A percentile compares a stretch with the other conserved stretches of the same genome.
Conservation (phyloP, 2,329 filamentous ascomycete species). For the Cercospora zeae-maydis region DNA sequence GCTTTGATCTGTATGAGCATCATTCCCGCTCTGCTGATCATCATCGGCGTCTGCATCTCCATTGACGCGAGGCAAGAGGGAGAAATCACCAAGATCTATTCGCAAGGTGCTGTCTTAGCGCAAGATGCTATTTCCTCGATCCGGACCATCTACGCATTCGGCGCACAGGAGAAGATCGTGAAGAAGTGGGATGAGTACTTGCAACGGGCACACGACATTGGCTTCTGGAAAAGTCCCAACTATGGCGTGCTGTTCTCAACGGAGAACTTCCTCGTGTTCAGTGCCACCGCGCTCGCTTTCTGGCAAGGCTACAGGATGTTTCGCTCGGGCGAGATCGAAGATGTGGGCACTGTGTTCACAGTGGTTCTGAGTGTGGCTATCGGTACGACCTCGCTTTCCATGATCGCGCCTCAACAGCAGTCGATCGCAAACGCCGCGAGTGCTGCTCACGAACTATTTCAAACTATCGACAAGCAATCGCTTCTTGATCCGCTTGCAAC, state of each 20-base stretch:
- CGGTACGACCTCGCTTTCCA: constrained; percentile 39
- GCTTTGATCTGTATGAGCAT: constrained; percentile 47
- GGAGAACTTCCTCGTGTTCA: constrained; percentile 43
- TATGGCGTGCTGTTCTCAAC: constrained; percentile 35
- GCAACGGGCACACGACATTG: constrained; percentile 42
- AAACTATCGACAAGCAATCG: constrained; percentile 42
- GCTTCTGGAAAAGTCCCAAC: constrained; percentile 44
- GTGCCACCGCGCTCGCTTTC: constrained; percentile 41
- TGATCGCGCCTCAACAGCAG: constrained; percentile 42
- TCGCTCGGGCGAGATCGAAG: constrained; percentile 32
- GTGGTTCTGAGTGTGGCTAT: constrained; percentile 34
- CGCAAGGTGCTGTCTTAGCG: constrained; percentile 46
- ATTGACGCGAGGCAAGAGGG: constrained; percentile 39
- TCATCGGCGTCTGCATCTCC: constrained; percentile 34
- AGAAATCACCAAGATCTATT: constrained; percentile 39
- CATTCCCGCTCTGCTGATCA: constrained; percentile 44
- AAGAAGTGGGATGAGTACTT: constrained; percentile 45
- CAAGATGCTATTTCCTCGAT: constrained; percentile 52
- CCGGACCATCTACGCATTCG: constrained; percentile 50
- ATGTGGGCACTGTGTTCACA: constrained; percentile 38
- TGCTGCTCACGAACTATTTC: constrained; percentile 43
- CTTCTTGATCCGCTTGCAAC: constrained; percentile 39
- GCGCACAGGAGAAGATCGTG: constrained; percentile 44
- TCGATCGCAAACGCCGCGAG: constrained; percentile 44
- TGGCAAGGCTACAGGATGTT: constrained; percentile 46